phyloP scores from a whole-genome alignment of 176 grass and related monocot genomes.

The Aechmea fasciata region DNA sequence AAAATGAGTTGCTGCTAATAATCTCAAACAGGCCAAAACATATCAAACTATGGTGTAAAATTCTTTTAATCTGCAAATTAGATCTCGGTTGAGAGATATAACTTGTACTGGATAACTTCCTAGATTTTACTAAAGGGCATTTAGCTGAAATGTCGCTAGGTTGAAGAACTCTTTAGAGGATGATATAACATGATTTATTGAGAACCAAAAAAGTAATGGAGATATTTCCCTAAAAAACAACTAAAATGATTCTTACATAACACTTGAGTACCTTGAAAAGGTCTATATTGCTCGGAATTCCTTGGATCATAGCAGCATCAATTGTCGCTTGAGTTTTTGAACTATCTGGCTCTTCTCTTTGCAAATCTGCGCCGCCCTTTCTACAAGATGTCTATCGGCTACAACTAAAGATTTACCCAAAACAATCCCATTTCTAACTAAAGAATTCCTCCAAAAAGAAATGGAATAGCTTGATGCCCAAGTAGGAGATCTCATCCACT shows the following conservation, averaged over 20 bases:
- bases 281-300: slow-evolving; percentile 98
- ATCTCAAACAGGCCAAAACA: no score
- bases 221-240: not conserved
- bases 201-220: slow-evolving; percentile 1
- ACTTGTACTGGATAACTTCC: no score
- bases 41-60: no score
- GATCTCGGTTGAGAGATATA: no score
- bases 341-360: slow-evolving; percentile 75
- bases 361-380: slow-evolving; percentile 56
- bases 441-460: slow-evolving; percentile 74
- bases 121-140: no score
- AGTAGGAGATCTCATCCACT: slow-evolving; percentile 82
- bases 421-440: slow-evolving; percentile 59
- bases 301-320: slow-evolving; percentile 90
- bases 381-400: slow-evolving; percentile 71
- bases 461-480: slow-evolving; percentile 61
- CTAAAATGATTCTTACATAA: not conserved
- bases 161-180: not conserved
- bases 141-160: no score
- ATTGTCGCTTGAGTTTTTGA: slow-evolving; percentile 79
- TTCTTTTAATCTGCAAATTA: no score
- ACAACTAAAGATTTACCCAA: slow-evolving; percentile 89
- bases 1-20: no score
- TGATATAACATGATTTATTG: not conserved
- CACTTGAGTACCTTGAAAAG: slow-evolving; percentile 78